phyloP scores from a whole-genome alignment of 1,284 basidiomycete genomes.

The Tilletia walkeri region DNA sequence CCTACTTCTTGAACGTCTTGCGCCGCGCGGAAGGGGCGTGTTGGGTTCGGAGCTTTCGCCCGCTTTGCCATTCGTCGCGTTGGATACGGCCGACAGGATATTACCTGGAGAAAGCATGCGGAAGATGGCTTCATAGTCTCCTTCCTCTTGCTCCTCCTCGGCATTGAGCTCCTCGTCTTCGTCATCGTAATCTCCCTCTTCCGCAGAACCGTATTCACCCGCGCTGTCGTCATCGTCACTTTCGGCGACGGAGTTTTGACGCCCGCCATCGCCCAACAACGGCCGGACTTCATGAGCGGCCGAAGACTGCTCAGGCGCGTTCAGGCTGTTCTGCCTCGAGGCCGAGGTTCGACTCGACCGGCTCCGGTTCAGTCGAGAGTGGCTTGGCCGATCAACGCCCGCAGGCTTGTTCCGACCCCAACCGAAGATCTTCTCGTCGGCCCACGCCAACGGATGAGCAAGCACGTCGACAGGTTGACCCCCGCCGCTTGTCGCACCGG shows the following conservation, averaged over 20 bases:
- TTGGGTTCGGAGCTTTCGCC: slow-evolving; percentile 27
- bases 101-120: slow-evolving; percentile 33
- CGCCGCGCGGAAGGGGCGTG: slow-evolving; percentile 28
- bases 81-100: slow-evolving; percentile 18
- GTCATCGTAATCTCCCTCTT: slow-evolving; percentile 26
- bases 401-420: slow-evolving; percentile 61
- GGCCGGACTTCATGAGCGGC: background rate
- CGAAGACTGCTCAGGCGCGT: background rate
- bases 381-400: slow-evolving; percentile 19
- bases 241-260: slow-evolving; percentile 7
- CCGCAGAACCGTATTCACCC: background rate
- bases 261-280: background rate
- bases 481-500: slow-evolving; percentile 22
- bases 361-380: background rate
- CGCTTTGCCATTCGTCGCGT: slow-evolving; percentile 28
- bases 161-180: slow-evolving; percentile 30
- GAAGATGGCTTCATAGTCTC: slow-evolving; percentile 51
- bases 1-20: slow-evolving; percentile 34
- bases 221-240: slow-evolving; percentile 21
- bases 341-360: background rate
- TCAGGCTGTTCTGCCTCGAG: background rate
- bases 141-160: slow-evolving; percentile 44
- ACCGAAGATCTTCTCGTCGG: slow-evolving; percentile 88
- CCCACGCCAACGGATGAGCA: slow-evolving; percentile 63
- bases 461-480: slow-evolving; percentile 33